These are phyloP conservation scores for Iris macrosiphon DNA, from an alignment of 106 monocot species.

Conservation along the genomic window DNA sequence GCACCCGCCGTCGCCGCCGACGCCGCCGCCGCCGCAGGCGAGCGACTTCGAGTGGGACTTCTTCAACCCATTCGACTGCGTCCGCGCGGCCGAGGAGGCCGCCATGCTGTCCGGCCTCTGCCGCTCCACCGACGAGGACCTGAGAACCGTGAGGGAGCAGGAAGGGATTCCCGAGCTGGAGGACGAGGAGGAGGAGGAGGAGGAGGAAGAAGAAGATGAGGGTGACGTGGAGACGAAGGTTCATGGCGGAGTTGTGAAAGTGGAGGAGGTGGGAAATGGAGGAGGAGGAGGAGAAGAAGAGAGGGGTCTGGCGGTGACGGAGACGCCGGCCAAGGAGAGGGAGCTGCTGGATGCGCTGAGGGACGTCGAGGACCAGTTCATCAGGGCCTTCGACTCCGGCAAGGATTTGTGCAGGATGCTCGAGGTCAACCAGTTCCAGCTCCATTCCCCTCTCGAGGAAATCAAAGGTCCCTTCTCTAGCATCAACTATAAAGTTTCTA, in stretches of 20 bases:
- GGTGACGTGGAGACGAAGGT: background rate
- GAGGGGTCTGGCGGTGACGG: slow-evolving; percentile 38
- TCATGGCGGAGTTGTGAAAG: slow-evolving; percentile 7
- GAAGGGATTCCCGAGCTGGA: slow-evolving; percentile 93
- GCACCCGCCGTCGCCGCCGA: slow-evolving; percentile 15
- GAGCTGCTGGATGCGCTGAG: slow-evolving; percentile 87
- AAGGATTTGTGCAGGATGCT: slow-evolving; percentile 87
- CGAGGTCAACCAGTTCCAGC: slow-evolving; percentile 41
- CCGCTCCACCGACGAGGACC: slow-evolving; percentile 57
- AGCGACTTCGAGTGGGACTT: slow-evolving; percentile 84
- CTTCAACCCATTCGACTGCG: slow-evolving; percentile 85
- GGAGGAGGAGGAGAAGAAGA: slow-evolving; percentile 13
- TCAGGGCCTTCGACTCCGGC: slow-evolving; percentile 80
- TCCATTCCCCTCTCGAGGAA: slow-evolving; percentile 35
- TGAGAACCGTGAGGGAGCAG: slow-evolving; percentile 70
- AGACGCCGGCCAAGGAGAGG: slow-evolving; percentile 30
- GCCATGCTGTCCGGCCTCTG: slow-evolving; percentile 20
- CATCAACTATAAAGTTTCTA: no score
- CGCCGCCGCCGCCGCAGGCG: slow-evolving; percentile 18
- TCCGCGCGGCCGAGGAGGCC: slow-evolving; percentile 30
- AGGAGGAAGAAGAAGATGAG: slow-evolving; percentile 3
- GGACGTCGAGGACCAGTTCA: slow-evolving; percentile 78
- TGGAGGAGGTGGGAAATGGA: background rate
- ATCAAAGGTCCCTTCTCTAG: slow-evolving; percentile 62
- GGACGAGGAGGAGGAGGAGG: slow-evolving; percentile 13